Base-by-base conservation (phyloP, 257 asterid genomes). In the Salvia miltiorrhiza region DNA sequence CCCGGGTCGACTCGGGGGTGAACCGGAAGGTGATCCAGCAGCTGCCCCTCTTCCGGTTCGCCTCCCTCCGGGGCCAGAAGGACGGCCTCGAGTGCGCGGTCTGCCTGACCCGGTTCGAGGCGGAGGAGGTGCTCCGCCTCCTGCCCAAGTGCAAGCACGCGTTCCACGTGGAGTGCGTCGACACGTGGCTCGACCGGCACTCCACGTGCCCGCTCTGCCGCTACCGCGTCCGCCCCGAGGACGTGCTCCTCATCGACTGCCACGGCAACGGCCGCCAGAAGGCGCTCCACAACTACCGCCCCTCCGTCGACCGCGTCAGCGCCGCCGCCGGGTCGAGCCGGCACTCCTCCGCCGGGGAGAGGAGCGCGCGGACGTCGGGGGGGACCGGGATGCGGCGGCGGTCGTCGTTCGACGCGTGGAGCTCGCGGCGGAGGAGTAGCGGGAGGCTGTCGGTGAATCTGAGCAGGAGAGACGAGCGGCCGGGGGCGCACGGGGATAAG, bases 141-240 rank as follows among this genome's bases (percentile, higher is more conserved):
- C 47, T 90, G 30, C 95, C 95, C 0, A 90, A 87, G 63, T 90
- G 95, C 73, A 84, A 76, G 28, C 96, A 91, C 73, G 95, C 92
- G 0, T 91, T 91, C 48, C 97, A 91, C 78, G 88, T 87, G 0
- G 97, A 84, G 39, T 91, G 96, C 50, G 85, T 89, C 6, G 96
- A 91, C 63, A 85, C 87, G 30, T 91, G 97, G 97, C 90, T 91
- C 3, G 90, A 88, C 10, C 80, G 77, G 55, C 95, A 91, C 65
- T 85, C 96, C 48, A 87, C 97, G 0, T 91, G 97, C 63, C 96
- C 97, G 23, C 87, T 91, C 0, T 91, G 97, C 67, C 88, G 97
- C 9, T 77, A 81, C 75, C 80, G 86, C 44, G 96, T 91, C 74
- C 84, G 86, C 68, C 85, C 91, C 1, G 95, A 85, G 50, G 97